Evolutionary conservation across 371 early-diverging fungal genomes (phyloP), one percentile per base, ranked within the genome.

Genomic region (Syncephalis plumigaleata): DNA sequence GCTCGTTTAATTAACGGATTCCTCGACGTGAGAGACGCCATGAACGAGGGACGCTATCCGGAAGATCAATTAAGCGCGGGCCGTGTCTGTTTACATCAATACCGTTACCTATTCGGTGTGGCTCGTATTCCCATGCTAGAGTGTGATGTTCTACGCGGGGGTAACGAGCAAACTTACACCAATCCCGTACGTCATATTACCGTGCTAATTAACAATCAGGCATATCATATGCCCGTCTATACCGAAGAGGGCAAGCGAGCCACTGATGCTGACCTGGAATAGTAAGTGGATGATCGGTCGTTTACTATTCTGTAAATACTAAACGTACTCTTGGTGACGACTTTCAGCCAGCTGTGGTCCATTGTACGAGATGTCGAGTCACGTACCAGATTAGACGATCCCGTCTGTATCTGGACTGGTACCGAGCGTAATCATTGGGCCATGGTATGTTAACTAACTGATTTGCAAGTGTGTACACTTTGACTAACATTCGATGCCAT

Each of bases 21-120:
- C 36, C 55, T 94, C 13, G 77, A 82, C 42, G 86, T 71, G 58
- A 81, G 82, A 54, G 79, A 80, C 25, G 68, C 59, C 55, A 67
- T 70, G 17, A 61, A 57, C 24, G 64, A 61, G 1, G 51, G 65
- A 9, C 64, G 75, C 4, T 31, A 31, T 11, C 31, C 31, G 31
- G 31, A 31, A 31, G 11, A 31, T 7, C 31, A 7, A 31, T 31
- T 31, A 31, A 11, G 31, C 31, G 11, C 31, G 31, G 31, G 31
- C 4, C 11, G 7, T 31, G 61, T 71, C 27, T 86, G 87, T 58
- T 89, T 91, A 88, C 60, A 77, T 67, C 93, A 95, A 57, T 90
- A 89, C 60, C 69, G 65, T 25, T 65, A 73, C 24, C 57, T 78
- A 26, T 83, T 87, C 60, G 82, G 81, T 2, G 67, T 82, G 21